Evolutionary conservation across 805 yeast genomes (phyloP).

Genomic region (Wickerhamiella galacta): DNA sequence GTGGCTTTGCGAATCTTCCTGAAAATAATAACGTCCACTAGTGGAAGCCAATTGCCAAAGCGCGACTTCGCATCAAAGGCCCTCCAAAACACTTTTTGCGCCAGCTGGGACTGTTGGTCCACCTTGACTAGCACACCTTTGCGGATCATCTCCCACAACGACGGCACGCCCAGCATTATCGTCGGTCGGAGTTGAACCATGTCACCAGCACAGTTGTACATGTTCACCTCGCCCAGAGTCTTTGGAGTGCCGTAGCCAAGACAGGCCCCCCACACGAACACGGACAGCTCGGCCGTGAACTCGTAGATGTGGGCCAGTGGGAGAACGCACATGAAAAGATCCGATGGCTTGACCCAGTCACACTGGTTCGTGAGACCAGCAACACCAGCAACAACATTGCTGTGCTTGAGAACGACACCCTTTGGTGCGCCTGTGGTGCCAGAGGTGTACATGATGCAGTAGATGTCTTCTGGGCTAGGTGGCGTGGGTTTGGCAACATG

Average conservation of each 20-base stretch:
- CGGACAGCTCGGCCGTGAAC: conserved; percentile 63
- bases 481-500: conserved; percentile 27
- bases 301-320: conserved; percentile 96
- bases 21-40: conserved; percentile 64
- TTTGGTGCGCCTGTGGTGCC: conserved; percentile 78
- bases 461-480: conserved; percentile 41
- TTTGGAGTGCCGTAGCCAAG: conserved; percentile 87
- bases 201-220: conserved; percentile 78
- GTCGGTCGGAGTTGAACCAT: conserved; percentile 77
- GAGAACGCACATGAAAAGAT: conserved; percentile 70
- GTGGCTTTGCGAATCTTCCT: conserved; percentile 85
- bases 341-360: conserved; percentile 33
- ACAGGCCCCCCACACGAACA: conserved; percentile 77
- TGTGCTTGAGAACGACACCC: conserved; percentile 58
- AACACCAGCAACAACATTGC: conserved; percentile 63
- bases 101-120: conserved; percentile 40
- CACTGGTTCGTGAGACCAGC: conserved; percentile 64
- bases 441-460: conserved; percentile 76
- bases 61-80: conserved; percentile 59
- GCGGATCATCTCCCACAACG: conserved; percentile 91
- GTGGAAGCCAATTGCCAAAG: conserved; percentile 60
- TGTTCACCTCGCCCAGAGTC: conserved; percentile 69
- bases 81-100: conserved; percentile 77
- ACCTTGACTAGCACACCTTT: conserved; percentile 79
- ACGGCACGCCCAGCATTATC: conserved; percentile 95